Percentiles rank a stretch among this genome's conserved stretches.
Conservation (phyloP, 2,329 filamentous ascomycete species). For the Anthostomella pinea region DNA sequence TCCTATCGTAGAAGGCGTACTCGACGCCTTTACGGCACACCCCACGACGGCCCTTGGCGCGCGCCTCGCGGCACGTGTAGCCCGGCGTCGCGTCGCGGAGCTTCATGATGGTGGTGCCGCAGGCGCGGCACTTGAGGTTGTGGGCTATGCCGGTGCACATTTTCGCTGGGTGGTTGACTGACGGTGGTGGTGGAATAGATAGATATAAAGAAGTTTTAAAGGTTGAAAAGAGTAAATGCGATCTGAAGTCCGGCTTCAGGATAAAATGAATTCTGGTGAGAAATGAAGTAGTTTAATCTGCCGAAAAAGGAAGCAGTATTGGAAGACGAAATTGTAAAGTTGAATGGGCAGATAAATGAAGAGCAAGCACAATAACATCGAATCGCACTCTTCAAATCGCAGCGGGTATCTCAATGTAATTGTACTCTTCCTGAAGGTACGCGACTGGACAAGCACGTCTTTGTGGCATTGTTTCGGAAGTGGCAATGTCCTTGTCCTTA, state of each 20-base stretch:
- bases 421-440: too few relatives aligned
- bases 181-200: too few relatives aligned
- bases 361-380: neutral
- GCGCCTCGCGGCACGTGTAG: slow-evolving; percentile 19
- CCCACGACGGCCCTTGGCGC: slow-evolving; percentile 7
- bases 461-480: too few relatives aligned
- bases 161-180: neutral
- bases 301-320: slow-evolving; percentile 1
- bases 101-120: slow-evolving; percentile 13
- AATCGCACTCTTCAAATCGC: neutral
- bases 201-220: too few relatives aligned
- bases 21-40: slow-evolving; percentile 21
- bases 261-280: too few relatives aligned
- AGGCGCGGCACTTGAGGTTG: slow-evolving; percentile 13
- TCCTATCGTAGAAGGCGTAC: slow-evolving; percentile 12
- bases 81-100: slow-evolving; percentile 10
- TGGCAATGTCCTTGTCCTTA: too few relatives aligned
- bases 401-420: too few relatives aligned
- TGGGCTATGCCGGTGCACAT: slow-evolving; percentile 25
- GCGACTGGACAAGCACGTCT: too few relatives aligned
- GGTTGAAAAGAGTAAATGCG: too few relatives aligned
- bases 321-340: neutral
- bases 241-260: too few relatives aligned
- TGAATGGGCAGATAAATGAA: neutral
- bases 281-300: neutral